Conservation (phyloP, 2,329 filamentous ascomycete genomes). For the Stachybotrys elegans region DNA sequence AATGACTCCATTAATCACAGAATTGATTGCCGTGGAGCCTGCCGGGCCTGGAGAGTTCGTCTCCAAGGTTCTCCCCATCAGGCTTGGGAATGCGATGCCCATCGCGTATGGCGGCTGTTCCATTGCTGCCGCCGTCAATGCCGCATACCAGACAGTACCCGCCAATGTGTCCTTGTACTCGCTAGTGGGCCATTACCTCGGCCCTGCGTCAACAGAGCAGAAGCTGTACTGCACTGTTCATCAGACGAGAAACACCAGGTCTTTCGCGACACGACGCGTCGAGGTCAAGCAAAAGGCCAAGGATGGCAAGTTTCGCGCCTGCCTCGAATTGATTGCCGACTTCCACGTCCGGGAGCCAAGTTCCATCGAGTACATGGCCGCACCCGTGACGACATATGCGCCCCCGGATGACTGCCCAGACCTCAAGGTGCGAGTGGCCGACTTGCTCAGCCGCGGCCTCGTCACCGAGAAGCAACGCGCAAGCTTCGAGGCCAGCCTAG, state of each 20-base stretch:
- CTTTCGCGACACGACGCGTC: slow-evolving; percentile 42
- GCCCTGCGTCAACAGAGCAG: slow-evolving; percentile 35
- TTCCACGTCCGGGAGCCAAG: slow-evolving; percentile 38
- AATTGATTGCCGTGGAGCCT: too few species aligned
- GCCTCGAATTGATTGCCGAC: slow-evolving; percentile 38
- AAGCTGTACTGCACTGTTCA: slow-evolving; percentile 31
- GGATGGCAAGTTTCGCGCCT: slow-evolving; percentile 29
- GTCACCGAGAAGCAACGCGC: slow-evolving; percentile 16
- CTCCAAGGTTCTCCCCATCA: slow-evolving; percentile 19
- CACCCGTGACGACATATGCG: too few species aligned
- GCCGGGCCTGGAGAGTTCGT: slow-evolving; percentile 17
- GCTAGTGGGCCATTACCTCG: slow-evolving; percentile 38
- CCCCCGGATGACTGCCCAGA: too few species aligned
- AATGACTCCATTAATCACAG: too few species aligned
- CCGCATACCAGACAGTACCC: slow-evolving; percentile 33
- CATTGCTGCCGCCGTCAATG: slow-evolving; percentile 32
- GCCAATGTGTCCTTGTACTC: slow-evolving; percentile 37
- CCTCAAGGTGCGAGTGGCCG: too few species aligned
- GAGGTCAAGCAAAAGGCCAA: slow-evolving; percentile 35
- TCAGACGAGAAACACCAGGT: slow-evolving; percentile 35
- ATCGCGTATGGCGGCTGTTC: slow-evolving; percentile 42
- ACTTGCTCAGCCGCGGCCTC: slow-evolving; percentile 33
- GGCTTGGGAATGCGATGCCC: slow-evolving; percentile 25
- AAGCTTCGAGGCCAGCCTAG: slow-evolving; percentile 21
- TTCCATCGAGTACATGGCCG: slow-evolving; percentile 31